Evolutionary conservation across 768 basidiomycete genomes (phyloP).

Genomic region (Suillus subluteus): DNA sequence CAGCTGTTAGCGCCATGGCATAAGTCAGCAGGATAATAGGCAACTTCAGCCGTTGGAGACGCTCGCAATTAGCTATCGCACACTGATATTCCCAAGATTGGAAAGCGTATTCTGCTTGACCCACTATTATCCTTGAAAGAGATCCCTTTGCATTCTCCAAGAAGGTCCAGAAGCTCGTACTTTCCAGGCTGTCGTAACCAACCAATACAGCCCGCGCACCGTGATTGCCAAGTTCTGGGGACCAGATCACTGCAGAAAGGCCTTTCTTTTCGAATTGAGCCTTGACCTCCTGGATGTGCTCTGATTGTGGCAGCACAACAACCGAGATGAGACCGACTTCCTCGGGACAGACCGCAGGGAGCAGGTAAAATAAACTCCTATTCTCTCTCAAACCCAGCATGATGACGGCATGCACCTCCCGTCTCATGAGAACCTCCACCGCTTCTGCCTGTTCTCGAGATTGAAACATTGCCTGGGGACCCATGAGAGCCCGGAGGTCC

Average conservation of each 20-base stretch:
- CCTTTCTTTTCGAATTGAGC: neutral
- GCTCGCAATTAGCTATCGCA: neutral
- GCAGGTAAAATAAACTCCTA: neutral
- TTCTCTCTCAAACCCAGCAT: neutral
- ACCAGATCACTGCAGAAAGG: slow-evolving; percentile 2
- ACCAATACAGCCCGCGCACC: neutral
- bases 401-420: neutral
- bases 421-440: neutral
- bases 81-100: neutral
- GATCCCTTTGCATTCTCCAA: neutral
- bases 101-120: neutral
- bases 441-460: neutral
- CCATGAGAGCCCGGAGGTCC: neutral
- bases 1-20: neutral
- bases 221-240: neutral
- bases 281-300: neutral
- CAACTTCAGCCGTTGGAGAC: neutral
- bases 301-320: neutral
- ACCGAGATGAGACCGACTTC: neutral
- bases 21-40: neutral
- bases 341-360: neutral
- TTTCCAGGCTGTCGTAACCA: neutral
- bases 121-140: neutral
- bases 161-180: neutral
- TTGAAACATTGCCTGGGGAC: neutral